These are phyloP conservation scores for Candida gigantensis DNA, from an alignment of 1,139 yeast species.

Conservation along the genomic window DNA sequence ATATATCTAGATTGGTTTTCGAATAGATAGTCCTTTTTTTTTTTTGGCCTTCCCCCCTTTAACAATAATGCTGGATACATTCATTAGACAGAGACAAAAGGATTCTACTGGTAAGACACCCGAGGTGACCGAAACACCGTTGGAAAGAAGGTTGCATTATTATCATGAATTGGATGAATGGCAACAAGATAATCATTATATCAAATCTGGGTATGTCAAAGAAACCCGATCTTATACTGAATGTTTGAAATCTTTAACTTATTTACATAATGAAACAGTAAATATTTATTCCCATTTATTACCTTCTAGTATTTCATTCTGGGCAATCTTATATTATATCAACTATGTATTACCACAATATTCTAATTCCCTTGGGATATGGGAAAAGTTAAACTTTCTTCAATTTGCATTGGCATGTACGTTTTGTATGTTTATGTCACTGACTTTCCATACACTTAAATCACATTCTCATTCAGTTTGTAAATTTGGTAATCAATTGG, in stretches of 20 bases:
- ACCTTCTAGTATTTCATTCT: conserved; percentile 55
- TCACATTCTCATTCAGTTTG: conserved; percentile 68
- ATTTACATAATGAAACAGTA: conserved; percentile 82
- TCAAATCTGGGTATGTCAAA: conserved; percentile 71
- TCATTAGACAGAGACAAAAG: conserved; percentile 5
- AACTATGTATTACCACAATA: conserved; percentile 38
- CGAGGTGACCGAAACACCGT: conserved; percentile 4
- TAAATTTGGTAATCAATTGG: conserved; percentile 74
- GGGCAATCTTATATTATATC: conserved; percentile 24
- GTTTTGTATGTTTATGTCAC: conserved; percentile 70
- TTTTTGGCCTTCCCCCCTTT: background rate
- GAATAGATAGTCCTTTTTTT: background rate
- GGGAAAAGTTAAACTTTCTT: conserved; percentile 41
- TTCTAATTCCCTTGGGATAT: conserved; percentile 39
- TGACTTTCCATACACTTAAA: conserved; percentile 75
- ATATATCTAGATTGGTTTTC: background rate
- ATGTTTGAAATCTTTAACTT: conserved; percentile 59
- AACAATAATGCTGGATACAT: conserved; percentile 4
- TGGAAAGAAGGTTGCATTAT: conserved; percentile 18
- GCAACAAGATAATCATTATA: conserved; percentile 86
- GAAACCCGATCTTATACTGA: conserved; percentile 57
- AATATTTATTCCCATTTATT: conserved; percentile 80
- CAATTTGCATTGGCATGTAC: conserved; percentile 45
- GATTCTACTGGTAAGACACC: background rate
- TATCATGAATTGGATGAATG: conserved; percentile 64